Percentiles rank a stretch among this genome's conserved stretches.
phyloP scores from a whole-genome alignment of 2,329 filamentous ascomycete genomes.

The Colletotrichum navitas region DNA sequence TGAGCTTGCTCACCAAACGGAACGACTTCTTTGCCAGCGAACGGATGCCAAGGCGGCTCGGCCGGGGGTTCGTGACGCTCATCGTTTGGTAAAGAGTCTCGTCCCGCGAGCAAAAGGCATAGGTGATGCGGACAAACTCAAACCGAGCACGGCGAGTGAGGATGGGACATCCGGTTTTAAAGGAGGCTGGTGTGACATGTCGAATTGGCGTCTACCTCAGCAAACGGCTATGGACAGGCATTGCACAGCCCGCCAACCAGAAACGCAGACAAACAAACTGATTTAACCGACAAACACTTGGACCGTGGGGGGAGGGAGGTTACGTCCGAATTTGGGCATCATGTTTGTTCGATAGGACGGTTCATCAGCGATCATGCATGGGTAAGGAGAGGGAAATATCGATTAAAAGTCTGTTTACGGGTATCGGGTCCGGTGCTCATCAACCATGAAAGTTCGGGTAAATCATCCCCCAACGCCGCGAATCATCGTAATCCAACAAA shows the following conservation, averaged over 20 bases:
- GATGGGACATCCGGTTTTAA: not conserved
- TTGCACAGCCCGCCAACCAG: constrained; percentile 8
- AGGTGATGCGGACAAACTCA: not conserved
- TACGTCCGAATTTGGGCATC: not conserved
- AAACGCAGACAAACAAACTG: constrained; percentile 18
- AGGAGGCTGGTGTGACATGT: not conserved
- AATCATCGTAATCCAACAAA: not conserved
- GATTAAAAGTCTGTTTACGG: constrained; percentile 14
- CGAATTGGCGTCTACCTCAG: not conserved
- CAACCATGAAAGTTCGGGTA: not conserved
- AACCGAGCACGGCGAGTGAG: not conserved
- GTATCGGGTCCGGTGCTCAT: constrained; percentile 31
- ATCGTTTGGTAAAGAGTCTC: constrained; percentile 16
- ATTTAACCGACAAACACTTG: constrained; percentile 1
- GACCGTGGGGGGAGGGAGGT: no score
- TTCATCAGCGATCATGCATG: not conserved
- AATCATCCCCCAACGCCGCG: constrained; percentile 29
- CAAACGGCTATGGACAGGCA: constrained; percentile 13
- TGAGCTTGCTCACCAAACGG: not conserved
- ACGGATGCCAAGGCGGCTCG: constrained; percentile 11
- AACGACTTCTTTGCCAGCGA: constrained; percentile 17
- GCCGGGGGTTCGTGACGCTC: constrained; percentile 5
- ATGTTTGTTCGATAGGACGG: constrained; percentile 14
- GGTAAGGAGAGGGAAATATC: not conserved
- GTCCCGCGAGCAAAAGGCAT: not conserved